Percentiles rank a stretch among this genome's conserved stretches.
Evolutionary conservation across 139 green algal genomes (phyloP).

Genomic region (Chlamydomonas applanata): DNA sequence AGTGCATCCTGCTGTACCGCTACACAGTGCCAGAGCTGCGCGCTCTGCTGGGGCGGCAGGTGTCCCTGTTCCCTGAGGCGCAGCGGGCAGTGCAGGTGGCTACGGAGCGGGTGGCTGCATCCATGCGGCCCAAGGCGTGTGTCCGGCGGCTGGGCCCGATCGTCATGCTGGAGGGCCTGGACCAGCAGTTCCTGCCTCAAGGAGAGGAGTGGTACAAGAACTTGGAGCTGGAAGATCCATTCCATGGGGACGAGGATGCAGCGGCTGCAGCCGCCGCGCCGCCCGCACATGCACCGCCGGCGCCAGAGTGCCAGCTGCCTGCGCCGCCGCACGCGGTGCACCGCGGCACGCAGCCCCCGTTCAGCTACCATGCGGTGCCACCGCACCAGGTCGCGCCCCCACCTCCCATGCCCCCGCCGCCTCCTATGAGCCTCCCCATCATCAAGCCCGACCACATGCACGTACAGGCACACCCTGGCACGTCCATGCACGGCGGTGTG

Average conservation of each 20-base stretch:
- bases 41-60: slow-evolving; percentile 15
- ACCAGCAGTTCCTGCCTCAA: neutral
- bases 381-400: no score
- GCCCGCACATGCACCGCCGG: neutral
- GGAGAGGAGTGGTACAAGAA: slow-evolving; percentile 3
- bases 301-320: neutral
- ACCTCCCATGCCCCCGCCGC: no score
- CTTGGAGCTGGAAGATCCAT: neutral
- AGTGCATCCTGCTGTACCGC: slow-evolving; percentile 48
- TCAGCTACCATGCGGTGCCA: no score
- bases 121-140: neutral
- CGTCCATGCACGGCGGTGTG: no score
- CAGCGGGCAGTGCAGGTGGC: neutral
- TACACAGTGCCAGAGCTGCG: slow-evolving; percentile 34
- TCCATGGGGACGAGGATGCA: neutral
- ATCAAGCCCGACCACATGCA: no score
- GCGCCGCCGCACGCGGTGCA: neutral
- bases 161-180: neutral
- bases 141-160: slow-evolving; percentile 7
- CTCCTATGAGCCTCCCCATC: no score
- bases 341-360: neutral
- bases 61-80: slow-evolving; percentile 31
- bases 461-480: no score
- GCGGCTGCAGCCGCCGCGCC: neutral
- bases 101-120: neutral